Evolutionary conservation across 2,329 filamentous ascomycete genomes (phyloP).

Genomic region (Passalora sequoiae): DNA sequence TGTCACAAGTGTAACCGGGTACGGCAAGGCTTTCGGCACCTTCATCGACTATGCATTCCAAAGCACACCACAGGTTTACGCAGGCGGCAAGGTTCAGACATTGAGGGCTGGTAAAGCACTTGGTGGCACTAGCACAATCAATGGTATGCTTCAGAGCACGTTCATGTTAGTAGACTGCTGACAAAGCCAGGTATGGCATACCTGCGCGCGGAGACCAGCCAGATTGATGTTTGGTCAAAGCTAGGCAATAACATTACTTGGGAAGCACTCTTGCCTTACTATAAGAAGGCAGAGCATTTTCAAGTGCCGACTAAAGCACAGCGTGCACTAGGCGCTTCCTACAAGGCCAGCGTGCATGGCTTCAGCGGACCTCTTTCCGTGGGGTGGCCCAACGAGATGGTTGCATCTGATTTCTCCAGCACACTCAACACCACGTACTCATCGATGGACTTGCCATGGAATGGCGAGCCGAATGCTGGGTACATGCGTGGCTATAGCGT

Average conservation of each 20-base stretch:
- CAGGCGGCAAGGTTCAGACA: conserved; percentile 13
- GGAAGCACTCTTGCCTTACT: conserved; percentile 27
- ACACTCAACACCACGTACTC: conserved; percentile 37
- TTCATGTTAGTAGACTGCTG: background rate
- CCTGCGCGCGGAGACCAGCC: conserved; percentile 15
- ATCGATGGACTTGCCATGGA: conserved; percentile 36
- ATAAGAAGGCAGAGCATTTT: conserved; percentile 16
- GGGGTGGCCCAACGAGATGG: conserved; percentile 11
- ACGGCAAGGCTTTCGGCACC: conserved; percentile 34
- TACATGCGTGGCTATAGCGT: conserved; percentile 41
- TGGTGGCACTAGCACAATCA: conserved; percentile 37
- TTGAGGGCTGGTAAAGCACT: conserved; percentile 33
- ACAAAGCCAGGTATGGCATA: conserved; percentile 19
- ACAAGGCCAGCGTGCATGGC: conserved; percentile 8
- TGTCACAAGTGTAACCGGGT: conserved; percentile 40
- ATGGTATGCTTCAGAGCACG: conserved; percentile 23
- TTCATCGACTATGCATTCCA: conserved; percentile 24
- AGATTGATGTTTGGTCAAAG: conserved; percentile 34
- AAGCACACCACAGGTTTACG: conserved; percentile 17
- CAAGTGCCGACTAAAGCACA: conserved; percentile 9
- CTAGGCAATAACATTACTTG: conserved; percentile 33
- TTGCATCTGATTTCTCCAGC: conserved; percentile 12
- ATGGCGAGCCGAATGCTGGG: conserved; percentile 42
- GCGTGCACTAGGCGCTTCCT: conserved; percentile 10
- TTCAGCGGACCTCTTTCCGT: conserved; percentile 13